Base-by-base conservation (phyloP, 129 eudicot genomes). In the Glebionis coronaria region DNA sequence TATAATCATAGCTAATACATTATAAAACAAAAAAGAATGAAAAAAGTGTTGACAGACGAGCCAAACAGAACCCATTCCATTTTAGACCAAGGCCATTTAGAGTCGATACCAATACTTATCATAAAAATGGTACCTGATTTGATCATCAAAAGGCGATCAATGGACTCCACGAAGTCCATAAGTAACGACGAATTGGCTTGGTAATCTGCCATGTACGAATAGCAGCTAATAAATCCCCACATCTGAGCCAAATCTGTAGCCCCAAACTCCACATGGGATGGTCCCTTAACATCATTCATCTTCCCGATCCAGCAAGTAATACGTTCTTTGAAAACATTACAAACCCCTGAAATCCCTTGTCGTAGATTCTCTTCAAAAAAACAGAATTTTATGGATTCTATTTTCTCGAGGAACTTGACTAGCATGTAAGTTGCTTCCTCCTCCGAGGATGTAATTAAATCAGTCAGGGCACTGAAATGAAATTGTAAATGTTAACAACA, bases 151-250 rank as follows among this genome's bases (percentile, higher is more conserved):
- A 88, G 87, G 78, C 80, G 76, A 58, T 91, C 98, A 61, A 88
- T 46, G 62, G 85, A 80, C 69, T 88, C 88, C 25, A 92, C 84
- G 78, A 92, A 78, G 55, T 82, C 87, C 85, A 93, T 71, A 58
- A 88, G 76, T 52, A 80, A 58, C 12, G 74, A 73, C 1, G 76
- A 57, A 57, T 78, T 78, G 67, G 68, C 83, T 75, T 85, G 80
- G 53, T 28, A 80, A 42, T 77, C 81, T 23, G 29, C 45, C 60
- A 86, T 65, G 76, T 79, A 83, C 60, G 98, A 81, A 74, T 76
- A 88, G 81, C 98, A 86, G 40, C 75, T 57, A 25, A 86, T 28
- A 65, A 69, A 75, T 80, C 95, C 98, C 96, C 96, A 93, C 28
- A 93, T 82, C 57, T 69, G 64, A 72, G 85, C 86, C 81, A 88